Base-by-base conservation (phyloP, 257 asterid species). In the Euphrasia confusa region DNA sequence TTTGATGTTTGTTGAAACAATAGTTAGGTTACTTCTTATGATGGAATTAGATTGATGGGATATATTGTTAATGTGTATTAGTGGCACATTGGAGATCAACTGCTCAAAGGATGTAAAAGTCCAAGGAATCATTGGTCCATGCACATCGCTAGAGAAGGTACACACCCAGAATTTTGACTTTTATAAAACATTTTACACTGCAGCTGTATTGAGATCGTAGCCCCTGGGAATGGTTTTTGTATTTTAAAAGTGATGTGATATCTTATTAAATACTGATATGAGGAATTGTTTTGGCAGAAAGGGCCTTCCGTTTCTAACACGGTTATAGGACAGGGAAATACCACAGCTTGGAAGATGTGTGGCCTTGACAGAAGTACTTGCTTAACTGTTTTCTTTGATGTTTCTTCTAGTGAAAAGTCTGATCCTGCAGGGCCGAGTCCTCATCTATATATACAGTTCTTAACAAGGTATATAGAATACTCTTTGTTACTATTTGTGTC, bases 271-370 rank as follows among this genome's bases (percentile, higher is more conserved):
- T 72, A 63, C 67, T 78, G 61, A 76, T 72, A 7, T 40, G 59
- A 69, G 66, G 48, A 71, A 67, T n/a, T 60, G 71, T 35, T 68
- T 76, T 32, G 60, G 82, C 97, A 93, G 99, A 93, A 93, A 89
- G 97, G 99, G 58, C 90, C 99, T 68, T 78, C 92, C 63, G 95
- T 93, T 75, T 82, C 99, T 59, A 84, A 48, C 88, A 80, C 94
- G 14, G 87, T 75, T 63, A 78, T 81, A 39, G 97, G 99, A 27
- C 87, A 93, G 75, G 99, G 99, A 65, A 93, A 89, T 70, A 93
- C 96, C 70, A 87, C 97, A 65, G 90, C 95, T 53, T 93, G 99
- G 99, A 93, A 85, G 88, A 73, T 93, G 86, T 89, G 99, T 74
- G 90, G 99, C 75, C 89, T 93, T 40, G 97, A 93, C 75, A 89